Evolutionary conservation across 2,329 filamentous ascomycete species (phyloP), one percentile per base, ranked within the genome.

Genomic region (Alternaria infectoria): DNA sequence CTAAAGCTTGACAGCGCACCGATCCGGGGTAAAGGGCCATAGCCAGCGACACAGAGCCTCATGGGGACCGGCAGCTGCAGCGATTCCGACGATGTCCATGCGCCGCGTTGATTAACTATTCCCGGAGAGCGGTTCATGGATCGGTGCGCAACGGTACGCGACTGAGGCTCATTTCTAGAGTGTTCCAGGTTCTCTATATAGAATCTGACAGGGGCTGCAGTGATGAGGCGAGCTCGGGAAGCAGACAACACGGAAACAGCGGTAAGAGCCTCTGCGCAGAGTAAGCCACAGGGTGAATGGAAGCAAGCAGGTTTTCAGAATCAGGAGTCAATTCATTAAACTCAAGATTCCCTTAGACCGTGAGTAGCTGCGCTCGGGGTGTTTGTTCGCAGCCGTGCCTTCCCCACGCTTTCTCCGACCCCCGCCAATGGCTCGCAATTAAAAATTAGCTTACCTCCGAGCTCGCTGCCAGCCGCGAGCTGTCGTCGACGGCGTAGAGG

Each of bases 361-460:
- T 8, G 36, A 49, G 21, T 11, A 59, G 26, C 9, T 40, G 13
- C 36, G 13, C 49, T 25, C 30, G 36, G 49, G 49, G 13, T 47
- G 43, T 60, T 60, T 12, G 26, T 55, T 59, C 58, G 54, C 57
- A 50, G 43, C 56, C 62, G 73, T 61, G 66, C 66, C 65, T 73
- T 74, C 74, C 74, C 75, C 74, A 77, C 72, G 74, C 67, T 68
- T 72, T 54, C 69, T 67, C 72, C 69, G 67, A 65, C 62, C 62
- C 64, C 62, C 63, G 62, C 69, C 65, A 69, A 70, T 71, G 64
- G 59, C 51, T 65, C 64, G 61, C 55, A 57, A 57, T 67, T 65
- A 71, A 72, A 70, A 65, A 67, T 69, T 66, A 69, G 66, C 67
- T 69, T 68, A 68, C 57, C 72, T 70, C 65, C 70, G 69, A 76